Evolutionary conservation across 148 eudicot species (phyloP), one percentile per base, ranked within the genome.

Genomic region (Hydrangea macrophylla): DNA sequence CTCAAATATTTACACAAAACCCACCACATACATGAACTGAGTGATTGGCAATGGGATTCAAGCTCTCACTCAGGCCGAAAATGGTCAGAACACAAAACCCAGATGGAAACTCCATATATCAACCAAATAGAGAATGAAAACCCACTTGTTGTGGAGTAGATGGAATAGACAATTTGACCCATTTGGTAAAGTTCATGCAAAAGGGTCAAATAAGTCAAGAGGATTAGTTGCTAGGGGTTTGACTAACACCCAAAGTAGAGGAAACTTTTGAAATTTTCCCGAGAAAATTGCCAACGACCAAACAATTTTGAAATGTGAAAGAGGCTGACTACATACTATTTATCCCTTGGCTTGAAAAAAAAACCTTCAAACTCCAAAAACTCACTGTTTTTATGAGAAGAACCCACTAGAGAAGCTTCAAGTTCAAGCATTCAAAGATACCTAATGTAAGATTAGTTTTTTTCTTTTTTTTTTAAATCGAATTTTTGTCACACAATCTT

Each of bases 401-500:
- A 37, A 37, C 37, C 61, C 6, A 17, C 17, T 50, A 37, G 51
- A 9, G 31, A 50, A 67, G 54, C 37, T 39, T 68, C 62, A 56
- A 20, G 55, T 25, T 17, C 35, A 27, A 33, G 53, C 22, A 15
- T 22, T 9, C 3, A 6, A 24, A n/a, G 8, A n/a, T n/a, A n/a
- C n/a, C n/a, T n/a, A n/a, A n/a, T n/a, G n/a, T n/a, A n/a, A n/a
- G n/a, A n/a, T n/a, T n/a, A n/a, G n/a, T n/a, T n/a, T n/a, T n/a
- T n/a, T n/a, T n/a, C n/a, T n/a, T n/a, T n/a, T n/a, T n/a, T n/a
- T n/a, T n/a, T n/a, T n/a, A 55, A 50, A 51, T 32, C 30, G n/a
- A 13, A n/a, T n/a, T 39, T 56, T 53, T 25, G 31, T 12, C 54
- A 24, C n/a, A 45, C 57, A 73, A 66, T 48, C 54, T 66, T 73